Evolutionary conservation across 2,329 filamentous ascomycete genomes (phyloP), one percentile per base, ranked within the genome.

Genomic region (Sarocladiaceae sp.): DNA sequence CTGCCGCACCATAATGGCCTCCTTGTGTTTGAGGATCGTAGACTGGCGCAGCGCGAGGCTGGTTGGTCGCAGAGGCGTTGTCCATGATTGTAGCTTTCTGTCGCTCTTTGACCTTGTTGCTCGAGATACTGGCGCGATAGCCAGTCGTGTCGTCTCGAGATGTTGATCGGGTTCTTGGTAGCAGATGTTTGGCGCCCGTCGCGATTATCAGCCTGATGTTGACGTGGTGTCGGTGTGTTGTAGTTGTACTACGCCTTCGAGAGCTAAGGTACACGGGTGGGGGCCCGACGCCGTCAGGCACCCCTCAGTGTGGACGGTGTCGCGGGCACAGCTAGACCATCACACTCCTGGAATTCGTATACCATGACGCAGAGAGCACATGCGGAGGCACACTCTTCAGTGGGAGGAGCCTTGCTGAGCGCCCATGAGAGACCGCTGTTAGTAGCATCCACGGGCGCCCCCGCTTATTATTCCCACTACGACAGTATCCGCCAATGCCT

Each of bases 1-100:
- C 26, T 10, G 18, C 68, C 78, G 71, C 73, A 90, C 87, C 87
- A 73, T 90, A 91, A 69, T 91, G 88, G 51, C 88, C 88, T 55
- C 86, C 87, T 64, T 87, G 83, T 60, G 74, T 78, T 17, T 44
- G 36, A 49, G 82, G 82, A 69, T 91, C 87, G 67, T 91, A 91
- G n/a, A 81, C 78, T 15, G 83, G 83, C 62, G 80, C 77, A 58
- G 79, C 75, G 59, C 82, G 79, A 62, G 73, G 76, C 64, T 79
- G 76, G 39, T 35, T 85, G 82, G 48, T 70, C 64, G 63, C 82
- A 80, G 77, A 71, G 50, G 78, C 73, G 53, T 69, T 69, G 54
- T 73, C 70, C 70, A 73, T 73, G 50, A 50, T 58, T 54, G 49
- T 46, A 53, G 18, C 36, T 8, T 7, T 33, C 29, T 8, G 29